Evolutionary conservation across 495 filamentous ascomycete species (phyloP).

Genomic region (Aspergillus conjunctus): DNA sequence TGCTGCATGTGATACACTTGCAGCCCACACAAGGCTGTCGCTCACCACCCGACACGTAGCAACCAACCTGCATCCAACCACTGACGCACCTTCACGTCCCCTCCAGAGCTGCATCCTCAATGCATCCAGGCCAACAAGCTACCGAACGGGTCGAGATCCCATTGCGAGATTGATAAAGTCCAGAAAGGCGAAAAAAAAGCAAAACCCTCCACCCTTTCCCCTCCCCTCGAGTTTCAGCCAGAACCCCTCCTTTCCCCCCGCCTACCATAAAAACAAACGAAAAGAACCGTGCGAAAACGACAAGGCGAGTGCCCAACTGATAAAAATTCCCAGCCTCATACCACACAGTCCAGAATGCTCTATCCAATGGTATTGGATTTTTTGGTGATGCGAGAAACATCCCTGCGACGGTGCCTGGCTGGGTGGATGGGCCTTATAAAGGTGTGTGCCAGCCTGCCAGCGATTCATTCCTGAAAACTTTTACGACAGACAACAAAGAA

Average conservation of each 20-base stretch:
- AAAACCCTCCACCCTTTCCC: neutral
- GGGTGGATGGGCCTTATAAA: neutral
- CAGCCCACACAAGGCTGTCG: neutral
- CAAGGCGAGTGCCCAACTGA: constrained; percentile 2
- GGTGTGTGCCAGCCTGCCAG: neutral
- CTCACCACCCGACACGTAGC: constrained; percentile 9
- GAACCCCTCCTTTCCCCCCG: constrained; percentile 4
- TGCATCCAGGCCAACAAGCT: neutral
- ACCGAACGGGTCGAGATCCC: too few relatives aligned
- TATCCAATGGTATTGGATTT: constrained; percentile 4
- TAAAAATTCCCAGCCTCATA: neutral
- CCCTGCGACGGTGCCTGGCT: neutral
- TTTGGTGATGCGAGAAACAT: constrained; percentile 1
- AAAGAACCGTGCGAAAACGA: neutral
- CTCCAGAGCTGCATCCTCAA: neutral
- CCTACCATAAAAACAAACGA: constrained; percentile 1
- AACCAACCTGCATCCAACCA: constrained; percentile 3
- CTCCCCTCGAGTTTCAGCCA: neutral
- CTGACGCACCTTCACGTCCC: neutral
- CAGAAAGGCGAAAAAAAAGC: neutral
- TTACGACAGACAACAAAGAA: too few relatives aligned
- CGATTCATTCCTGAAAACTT: neutral
- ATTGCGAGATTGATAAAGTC: neutral
- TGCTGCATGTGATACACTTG: neutral
- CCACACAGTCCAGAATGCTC: neutral